A percentile compares a stretch with the other conserved stretches of the same genome.
Evolutionary conservation across 2,329 filamentous ascomycete species (phyloP).

Genomic region (Rhexocercosporidium sp.): DNA sequence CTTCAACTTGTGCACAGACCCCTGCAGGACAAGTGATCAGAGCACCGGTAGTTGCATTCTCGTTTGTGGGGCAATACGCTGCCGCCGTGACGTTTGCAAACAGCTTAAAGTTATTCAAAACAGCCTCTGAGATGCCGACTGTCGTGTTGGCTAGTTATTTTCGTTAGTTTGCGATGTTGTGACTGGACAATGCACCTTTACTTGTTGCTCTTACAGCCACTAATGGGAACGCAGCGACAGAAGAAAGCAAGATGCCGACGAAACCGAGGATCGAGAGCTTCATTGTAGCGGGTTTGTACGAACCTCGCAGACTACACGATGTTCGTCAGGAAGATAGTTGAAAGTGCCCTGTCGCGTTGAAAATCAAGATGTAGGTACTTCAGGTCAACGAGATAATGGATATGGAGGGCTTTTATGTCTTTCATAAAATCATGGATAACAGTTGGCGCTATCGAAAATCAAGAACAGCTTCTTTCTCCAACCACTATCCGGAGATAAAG

Average conservation of each 20-base stretch:
- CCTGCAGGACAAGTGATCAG: slow-evolving; percentile 27
- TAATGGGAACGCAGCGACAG: neutral
- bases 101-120: slow-evolving; percentile 29
- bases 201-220: neutral
- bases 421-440: neutral
- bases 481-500: neutral
- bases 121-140: slow-evolving; percentile 10
- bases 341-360: neutral
- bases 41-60: slow-evolving; percentile 19
- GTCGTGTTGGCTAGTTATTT: slow-evolving; percentile 3
- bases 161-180: neutral
- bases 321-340: neutral
- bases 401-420: neutral
- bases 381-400: neutral
- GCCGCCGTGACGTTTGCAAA: slow-evolving; percentile 35
- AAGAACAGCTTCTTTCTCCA: neutral
- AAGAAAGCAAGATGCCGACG: neutral
- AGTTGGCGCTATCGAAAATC: neutral
- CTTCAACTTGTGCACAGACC: slow-evolving; percentile 28
- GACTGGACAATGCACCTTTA: neutral
- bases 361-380: neutral
- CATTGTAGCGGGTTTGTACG: neutral
- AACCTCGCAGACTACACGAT: neutral
- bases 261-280: neutral
- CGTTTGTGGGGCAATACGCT: slow-evolving; percentile 34